Evolutionary conservation across 495 filamentous ascomycete genomes (phyloP).

Genomic region (Penicillium paxilli): DNA sequence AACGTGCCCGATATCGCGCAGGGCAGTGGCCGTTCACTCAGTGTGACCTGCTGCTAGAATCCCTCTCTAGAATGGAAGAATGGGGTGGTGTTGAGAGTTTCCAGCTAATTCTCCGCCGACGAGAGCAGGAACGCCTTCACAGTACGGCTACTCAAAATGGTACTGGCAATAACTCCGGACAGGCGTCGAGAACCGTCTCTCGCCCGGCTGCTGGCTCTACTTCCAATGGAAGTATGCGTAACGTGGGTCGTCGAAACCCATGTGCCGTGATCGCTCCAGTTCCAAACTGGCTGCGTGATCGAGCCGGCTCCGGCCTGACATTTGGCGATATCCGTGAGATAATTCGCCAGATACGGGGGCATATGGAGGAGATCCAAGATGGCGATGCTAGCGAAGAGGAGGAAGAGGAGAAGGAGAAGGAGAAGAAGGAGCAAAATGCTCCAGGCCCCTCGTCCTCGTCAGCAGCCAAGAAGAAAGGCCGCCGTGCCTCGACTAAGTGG

Average conservation of each 20-base stretch:
- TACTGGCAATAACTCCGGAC: neutral
- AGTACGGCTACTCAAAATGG: conserved; percentile 20
- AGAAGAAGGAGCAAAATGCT: too few species aligned
- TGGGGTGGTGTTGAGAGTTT: conserved; percentile 56
- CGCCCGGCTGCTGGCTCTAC: neutral
- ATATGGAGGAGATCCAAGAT: conserved; percentile 14
- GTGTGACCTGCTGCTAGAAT: conserved; percentile 55
- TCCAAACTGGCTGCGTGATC: conserved; percentile 32
- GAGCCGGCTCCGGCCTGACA: conserved; percentile 26
- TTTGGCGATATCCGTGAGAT: conserved; percentile 34
- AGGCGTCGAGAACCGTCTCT: neutral
- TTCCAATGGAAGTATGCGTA: neutral
- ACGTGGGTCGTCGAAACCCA: conserved; percentile 19
- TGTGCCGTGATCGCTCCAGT: conserved; percentile 25
- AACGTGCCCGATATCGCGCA: conserved; percentile 67
- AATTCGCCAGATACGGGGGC: conserved; percentile 15
- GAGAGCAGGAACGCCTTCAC: conserved; percentile 19
- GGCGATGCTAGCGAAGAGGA: neutral
- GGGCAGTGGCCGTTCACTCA: conserved; percentile 61
- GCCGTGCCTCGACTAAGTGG: neutral
- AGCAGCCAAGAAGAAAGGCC: too few species aligned
- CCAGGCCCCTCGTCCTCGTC: too few species aligned
- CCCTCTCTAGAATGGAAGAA: conserved; percentile 56
- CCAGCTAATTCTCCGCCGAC: conserved; percentile 26
- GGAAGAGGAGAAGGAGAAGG: conserved; percentile 2